Conservation (phyloP, 306 rosid genomes). For the Arachis stenosperma region DNA sequence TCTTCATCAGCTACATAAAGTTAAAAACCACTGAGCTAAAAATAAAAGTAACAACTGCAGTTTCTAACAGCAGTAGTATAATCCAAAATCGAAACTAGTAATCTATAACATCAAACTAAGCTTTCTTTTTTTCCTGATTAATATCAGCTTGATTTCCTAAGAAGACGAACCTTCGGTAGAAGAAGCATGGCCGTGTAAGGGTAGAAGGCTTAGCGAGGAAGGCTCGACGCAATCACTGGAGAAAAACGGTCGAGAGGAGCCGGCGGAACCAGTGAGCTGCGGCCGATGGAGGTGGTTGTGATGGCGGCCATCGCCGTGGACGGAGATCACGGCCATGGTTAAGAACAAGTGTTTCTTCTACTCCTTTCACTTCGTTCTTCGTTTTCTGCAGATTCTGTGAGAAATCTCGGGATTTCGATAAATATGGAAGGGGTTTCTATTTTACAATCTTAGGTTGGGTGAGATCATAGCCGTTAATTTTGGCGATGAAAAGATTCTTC, state of each 20-base stretch:
- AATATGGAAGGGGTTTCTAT: not conserved
- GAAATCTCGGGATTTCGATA: not conserved
- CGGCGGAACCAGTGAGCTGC: constrained; percentile 41
- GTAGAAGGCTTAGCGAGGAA: constrained; percentile 42
- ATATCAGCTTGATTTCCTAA: not conserved
- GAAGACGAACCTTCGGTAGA: constrained; percentile 48
- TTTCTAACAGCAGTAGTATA: not conserved
- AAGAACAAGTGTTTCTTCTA: not conserved
- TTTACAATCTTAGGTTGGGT: not conserved
- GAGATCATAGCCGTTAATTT: constrained; percentile 14
- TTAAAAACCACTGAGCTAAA: not conserved
- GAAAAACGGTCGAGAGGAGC: constrained; percentile 37
- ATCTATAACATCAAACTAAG: not conserved
- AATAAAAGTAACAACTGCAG: not conserved
- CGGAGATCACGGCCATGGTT: constrained; percentile 60
- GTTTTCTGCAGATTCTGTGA: not conserved
- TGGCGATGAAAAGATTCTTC: not conserved
- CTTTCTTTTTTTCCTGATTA: not conserved
- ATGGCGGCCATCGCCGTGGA: constrained; percentile 67
- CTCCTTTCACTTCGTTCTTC: not conserved
- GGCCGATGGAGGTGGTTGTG: constrained; percentile 56
- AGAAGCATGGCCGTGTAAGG: constrained; percentile 51
- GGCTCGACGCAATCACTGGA: constrained; percentile 37
- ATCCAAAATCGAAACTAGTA: not conserved
- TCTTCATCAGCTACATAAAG: constrained; percentile 84